Conservation (phyloP, 2,329 filamentous ascomycete species). For the Fusarium sambucinum region DNA sequence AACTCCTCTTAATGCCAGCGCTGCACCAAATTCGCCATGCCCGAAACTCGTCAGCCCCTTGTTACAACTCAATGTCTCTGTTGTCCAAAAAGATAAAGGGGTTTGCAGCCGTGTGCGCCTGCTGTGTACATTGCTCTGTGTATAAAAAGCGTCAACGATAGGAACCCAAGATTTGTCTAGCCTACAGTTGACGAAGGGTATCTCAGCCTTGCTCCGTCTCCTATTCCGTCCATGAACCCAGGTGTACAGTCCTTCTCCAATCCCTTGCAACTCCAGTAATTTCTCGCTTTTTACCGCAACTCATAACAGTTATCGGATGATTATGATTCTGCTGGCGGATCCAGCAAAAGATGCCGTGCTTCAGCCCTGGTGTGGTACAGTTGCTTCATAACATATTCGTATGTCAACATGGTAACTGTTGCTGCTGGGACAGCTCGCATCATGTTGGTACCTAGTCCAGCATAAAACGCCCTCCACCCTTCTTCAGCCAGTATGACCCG, state of each 20-base stretch:
- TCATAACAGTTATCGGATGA: conserved; percentile 14
- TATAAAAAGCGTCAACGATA: conserved; percentile 35
- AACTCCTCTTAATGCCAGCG: conserved; percentile 37
- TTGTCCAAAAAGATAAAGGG: conserved; percentile 27
- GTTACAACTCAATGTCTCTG: conserved; percentile 27
- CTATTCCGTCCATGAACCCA: conserved; percentile 26
- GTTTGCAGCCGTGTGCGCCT: conserved; percentile 33
- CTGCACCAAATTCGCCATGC: conserved; percentile 34
- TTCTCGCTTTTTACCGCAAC: conserved; percentile 3
- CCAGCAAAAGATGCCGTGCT: conserved; percentile 49
- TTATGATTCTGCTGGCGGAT: conserved; percentile 32
- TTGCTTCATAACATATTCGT: conserved; percentile 78
- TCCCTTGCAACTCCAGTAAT: conserved; percentile 25
- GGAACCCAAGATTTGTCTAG: conserved; percentile 50
- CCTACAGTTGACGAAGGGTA: conserved; percentile 54
- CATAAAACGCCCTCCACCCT: conserved; percentile 96
- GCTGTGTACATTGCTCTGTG: conserved; percentile 28
- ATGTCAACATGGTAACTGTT: conserved; percentile 97
- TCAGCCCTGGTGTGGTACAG: conserved; percentile 60
- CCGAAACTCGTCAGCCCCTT: conserved; percentile 16
- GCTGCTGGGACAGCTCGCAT: conserved; percentile 94
- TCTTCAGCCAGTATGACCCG: conserved; percentile 89
- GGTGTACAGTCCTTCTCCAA: conserved; percentile 37
- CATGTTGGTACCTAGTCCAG: conserved; percentile 97
- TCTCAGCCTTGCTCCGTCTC: conserved; percentile 48